Conservation (phyloP, 2,329 filamentous ascomycete species). For the Cladorrhinum sp. region DNA sequence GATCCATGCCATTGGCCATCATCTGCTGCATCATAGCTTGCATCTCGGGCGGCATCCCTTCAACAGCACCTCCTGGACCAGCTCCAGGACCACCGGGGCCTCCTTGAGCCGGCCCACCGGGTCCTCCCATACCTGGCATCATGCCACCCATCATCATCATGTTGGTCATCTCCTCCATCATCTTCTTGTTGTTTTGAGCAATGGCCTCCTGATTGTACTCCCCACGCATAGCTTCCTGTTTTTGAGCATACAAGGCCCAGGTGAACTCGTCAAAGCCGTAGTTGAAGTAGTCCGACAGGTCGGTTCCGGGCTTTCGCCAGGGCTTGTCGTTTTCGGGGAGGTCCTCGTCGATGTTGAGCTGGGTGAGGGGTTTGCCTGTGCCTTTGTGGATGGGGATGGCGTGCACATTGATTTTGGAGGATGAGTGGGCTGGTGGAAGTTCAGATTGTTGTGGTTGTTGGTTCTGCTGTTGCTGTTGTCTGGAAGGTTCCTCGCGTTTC, state of each 20-base stretch:
- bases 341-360: slow-evolving; percentile 70
- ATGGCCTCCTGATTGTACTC: slow-evolving; percentile 69
- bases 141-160: slow-evolving; percentile 64
- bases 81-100: slow-evolving; percentile 7
- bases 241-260: slow-evolving; percentile 89
- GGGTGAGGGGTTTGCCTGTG: slow-evolving; percentile 77
- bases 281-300: slow-evolving; percentile 97
- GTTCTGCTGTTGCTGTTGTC: neutral
- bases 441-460: slow-evolving; percentile 24
- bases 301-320: slow-evolving; percentile 91
- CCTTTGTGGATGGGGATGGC: slow-evolving; percentile 74
- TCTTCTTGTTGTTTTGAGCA: slow-evolving; percentile 70
- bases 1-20: slow-evolving; percentile 62
- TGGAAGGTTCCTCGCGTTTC: slow-evolving; percentile 44
- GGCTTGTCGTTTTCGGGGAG: slow-evolving; percentile 83
- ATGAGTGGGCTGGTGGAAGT: slow-evolving; percentile 60
- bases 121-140: slow-evolving; percentile 34
- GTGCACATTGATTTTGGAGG: slow-evolving; percentile 82
- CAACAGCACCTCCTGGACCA: slow-evolving; percentile 57
- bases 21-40: slow-evolving; percentile 69
- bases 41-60: slow-evolving; percentile 64
- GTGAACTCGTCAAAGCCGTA: slow-evolving; percentile 99
- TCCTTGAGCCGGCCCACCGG: neutral
- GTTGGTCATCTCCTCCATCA: slow-evolving; percentile 65
- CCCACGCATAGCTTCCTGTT: slow-evolving; percentile 74